Conservation (phyloP, 225 moss, liverwort and hornwort genomes). For the Pseudoscleropodium purum region DNA sequence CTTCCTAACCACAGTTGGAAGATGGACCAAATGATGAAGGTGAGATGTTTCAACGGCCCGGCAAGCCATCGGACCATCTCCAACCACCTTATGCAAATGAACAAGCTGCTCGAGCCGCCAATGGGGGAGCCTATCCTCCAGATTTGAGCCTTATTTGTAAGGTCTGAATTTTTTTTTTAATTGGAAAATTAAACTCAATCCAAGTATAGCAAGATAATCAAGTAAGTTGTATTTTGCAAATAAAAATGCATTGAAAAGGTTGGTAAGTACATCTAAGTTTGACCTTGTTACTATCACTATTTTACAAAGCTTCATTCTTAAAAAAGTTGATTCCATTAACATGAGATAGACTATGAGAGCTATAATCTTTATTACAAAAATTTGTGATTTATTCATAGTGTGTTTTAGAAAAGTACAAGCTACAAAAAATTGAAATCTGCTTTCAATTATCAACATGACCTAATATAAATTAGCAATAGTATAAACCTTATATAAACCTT, state of each 20-base stretch:
- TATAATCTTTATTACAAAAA: not conserved
- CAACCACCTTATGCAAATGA: conserved; percentile 39
- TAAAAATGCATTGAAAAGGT: not conserved
- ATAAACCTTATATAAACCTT: not conserved
- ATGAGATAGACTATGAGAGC: not conserved
- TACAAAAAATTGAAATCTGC: not conserved
- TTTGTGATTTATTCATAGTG: accelerated
- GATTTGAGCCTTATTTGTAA: conserved; percentile 46
- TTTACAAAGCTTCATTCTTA: not conserved
- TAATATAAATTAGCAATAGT: too few species aligned
- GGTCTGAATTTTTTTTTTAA: not conserved
- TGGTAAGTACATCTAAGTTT: not conserved
- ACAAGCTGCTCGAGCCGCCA: conserved; percentile 31
- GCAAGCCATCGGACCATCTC: conserved; percentile 12
- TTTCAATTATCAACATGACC: too few species aligned
- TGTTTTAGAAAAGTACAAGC: not conserved
- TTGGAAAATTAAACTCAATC: not conserved
- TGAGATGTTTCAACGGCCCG: conserved; percentile 15
- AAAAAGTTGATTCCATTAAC: not conserved
- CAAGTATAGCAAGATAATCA: not conserved
- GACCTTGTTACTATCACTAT: accelerated
- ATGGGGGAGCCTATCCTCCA: conserved; percentile 35
- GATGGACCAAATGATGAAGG: conserved; percentile 43
- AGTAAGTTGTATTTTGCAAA: not conserved
- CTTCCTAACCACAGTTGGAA: not conserved